Percentiles rank a stretch among this genome's conserved stretches.
Evolutionary conservation across 1,284 basidiomycete genomes (phyloP).

Genomic region (Irpex sp.): DNA sequence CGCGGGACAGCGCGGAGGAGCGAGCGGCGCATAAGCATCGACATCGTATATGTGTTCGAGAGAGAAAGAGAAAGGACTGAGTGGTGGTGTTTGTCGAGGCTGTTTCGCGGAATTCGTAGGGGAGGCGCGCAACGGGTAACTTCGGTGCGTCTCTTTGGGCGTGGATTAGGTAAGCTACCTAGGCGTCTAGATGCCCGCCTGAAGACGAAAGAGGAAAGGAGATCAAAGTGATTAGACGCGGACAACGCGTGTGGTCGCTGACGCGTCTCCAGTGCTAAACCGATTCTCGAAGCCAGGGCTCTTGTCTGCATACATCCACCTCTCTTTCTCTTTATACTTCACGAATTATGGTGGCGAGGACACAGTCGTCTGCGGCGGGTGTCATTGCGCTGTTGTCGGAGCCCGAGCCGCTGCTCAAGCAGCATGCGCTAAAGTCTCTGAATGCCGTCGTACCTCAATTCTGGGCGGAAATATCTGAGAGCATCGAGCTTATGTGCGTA

Average conservation of each 20-base stretch:
- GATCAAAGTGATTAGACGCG: conserved; percentile 10
- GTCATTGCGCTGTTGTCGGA: conserved; percentile 87
- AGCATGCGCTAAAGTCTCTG: conserved; percentile 85
- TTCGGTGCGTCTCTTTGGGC: conserved; percentile 1
- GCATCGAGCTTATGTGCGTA: conserved; percentile 83
- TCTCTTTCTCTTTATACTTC: conserved; percentile 6
- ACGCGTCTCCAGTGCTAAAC: conserved; percentile 19
- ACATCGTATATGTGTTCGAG: conserved; percentile 38
- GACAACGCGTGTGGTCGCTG: conserved; percentile 18
- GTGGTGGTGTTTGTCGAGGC: conserved; percentile 16
- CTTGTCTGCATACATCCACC: conserved; percentile 1
- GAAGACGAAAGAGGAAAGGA: conserved; percentile 5
- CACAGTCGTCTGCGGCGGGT: conserved; percentile 82
- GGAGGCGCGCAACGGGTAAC: conserved; percentile 6
- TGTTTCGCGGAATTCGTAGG: conserved; percentile 9
- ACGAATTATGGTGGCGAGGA: conserved; percentile 53
- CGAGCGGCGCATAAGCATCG: conserved; percentile 50
- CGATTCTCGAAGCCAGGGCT: background rate
- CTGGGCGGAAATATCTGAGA: conserved; percentile 97
- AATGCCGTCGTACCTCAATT: conserved; percentile 86
- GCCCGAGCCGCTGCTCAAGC: conserved; percentile 82
- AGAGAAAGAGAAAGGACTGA: conserved; percentile 15
- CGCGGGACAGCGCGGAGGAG: conserved; percentile 39
- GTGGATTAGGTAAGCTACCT: conserved; percentile 8
- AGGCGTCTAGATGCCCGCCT: background rate